A percentile compares a stretch with the other conserved stretches of the same genome.
phyloP scores from a whole-genome alignment of 2,329 filamentous ascomycete genomes.

The Pleurostoma richardsiae region DNA sequence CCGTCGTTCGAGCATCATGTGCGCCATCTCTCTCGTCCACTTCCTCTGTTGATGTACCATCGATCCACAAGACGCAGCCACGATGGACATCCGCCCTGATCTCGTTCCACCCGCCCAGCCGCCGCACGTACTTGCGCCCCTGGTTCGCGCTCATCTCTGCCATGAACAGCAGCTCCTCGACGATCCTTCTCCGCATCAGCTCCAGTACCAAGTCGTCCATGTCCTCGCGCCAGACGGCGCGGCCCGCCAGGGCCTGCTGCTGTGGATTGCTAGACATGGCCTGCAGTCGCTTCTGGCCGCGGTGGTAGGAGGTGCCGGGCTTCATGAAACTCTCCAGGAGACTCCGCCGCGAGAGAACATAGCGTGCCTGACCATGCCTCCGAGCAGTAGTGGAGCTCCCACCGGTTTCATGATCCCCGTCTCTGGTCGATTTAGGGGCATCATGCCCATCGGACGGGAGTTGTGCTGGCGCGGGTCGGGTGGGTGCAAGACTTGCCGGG shows the following conservation, averaged over 20 bases:
- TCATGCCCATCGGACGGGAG: slow-evolving; percentile 1
- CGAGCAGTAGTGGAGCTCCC: background rate
- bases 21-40: background rate
- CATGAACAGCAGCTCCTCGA: slow-evolving; percentile 38
- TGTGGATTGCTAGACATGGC: slow-evolving; percentile 6
- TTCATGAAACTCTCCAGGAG: slow-evolving; percentile 19
- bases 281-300: slow-evolving; percentile 9
- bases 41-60: background rate
- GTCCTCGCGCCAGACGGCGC: slow-evolving; percentile 42
- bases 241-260: slow-evolving; percentile 4
- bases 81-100: slow-evolving; percentile 30
- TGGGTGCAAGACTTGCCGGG: slow-evolving; percentile 25
- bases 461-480: background rate
- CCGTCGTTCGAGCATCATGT: too few species aligned
- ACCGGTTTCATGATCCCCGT: background rate
- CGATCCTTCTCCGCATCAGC: slow-evolving; percentile 41
- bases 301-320: slow-evolving; percentile 8
- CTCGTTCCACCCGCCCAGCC: slow-evolving; percentile 38
- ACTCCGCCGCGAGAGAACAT: slow-evolving; percentile 24
- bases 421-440: background rate
- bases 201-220: slow-evolving; percentile 50
- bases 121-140: slow-evolving; percentile 32
- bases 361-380: slow-evolving; percentile 17
- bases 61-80: slow-evolving; percentile 42
- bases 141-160: slow-evolving; percentile 19